Evolutionary conservation across 805 yeast species (phyloP), one percentile per base, ranked within the genome.

Genomic region (Cyberlindnera americana): DNA sequence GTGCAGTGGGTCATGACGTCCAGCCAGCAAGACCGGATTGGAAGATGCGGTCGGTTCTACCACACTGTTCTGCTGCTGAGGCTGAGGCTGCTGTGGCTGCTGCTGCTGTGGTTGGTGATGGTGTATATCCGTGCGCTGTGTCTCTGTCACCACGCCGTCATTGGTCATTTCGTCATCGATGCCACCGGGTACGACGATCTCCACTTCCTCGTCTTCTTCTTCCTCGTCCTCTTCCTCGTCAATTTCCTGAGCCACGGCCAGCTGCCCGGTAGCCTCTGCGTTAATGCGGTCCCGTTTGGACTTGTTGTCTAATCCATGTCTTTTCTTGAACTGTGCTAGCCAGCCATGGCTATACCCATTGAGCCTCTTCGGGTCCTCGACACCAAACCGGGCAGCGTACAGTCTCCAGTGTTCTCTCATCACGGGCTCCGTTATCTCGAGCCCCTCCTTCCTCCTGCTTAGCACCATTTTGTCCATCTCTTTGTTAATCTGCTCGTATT

Each of bases 341-440:
- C 83, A 78, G 8, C 84, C 84, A 54, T 77, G 82, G 47, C 78
- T 72, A 46, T 76, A 78, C 13, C 70, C 66, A 19, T 66, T 68
- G 40, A 73, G 55, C 39, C 84, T 60, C 52, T 77, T 78, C 3
- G 83, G 81, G 49, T 78, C 80, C 7, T 70, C 74, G 3, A 78
- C 81, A 9, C 82, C 83, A 52, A 57, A 74, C 50, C 69, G 65
- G 41, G 71, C 71, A 3, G 81, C 83, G 50, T 66, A 74, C 22
- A 66, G 59, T 12, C 69, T 62, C 84, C 84, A 78, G 51, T 74
- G 71, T 35, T 73, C 77, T 27, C 82, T 60, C 32, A 78, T 56
- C 6, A 75, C 61, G 1, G 81, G 77, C 49, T 78, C 83, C 16
- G 70, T 73, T 17, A 77, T 65, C 2, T 75, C 73, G 46, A 72